These are phyloP conservation scores for Blepharisma undulans DNA, from an alignment of 169 alveolate genomes.

Conservation along the genomic window DNA sequence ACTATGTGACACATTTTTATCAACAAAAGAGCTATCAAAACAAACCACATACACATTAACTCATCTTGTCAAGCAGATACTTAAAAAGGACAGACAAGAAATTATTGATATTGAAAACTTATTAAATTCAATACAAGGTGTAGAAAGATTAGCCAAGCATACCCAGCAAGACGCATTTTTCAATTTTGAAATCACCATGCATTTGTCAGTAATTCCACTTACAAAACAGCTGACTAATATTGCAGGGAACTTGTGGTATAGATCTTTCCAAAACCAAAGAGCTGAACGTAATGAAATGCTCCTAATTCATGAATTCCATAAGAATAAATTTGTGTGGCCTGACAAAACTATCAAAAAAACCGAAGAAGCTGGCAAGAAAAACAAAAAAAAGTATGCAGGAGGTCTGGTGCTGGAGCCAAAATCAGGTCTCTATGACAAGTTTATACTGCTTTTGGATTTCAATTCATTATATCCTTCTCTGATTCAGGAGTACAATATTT, in stretches of 20 bases:
- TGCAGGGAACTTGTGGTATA: conserved; percentile 97
- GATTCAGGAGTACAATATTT: conserved; percentile 97
- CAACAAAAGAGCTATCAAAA: conserved; percentile 76
- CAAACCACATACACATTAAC: conserved; percentile 76
- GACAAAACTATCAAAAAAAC: conserved; percentile 51
- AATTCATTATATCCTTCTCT: conserved; percentile 99
- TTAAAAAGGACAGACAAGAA: conserved; percentile 64
- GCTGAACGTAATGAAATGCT: conserved; percentile 97
- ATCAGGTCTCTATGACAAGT: conserved; percentile 95
- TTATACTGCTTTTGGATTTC: conserved; percentile 96
- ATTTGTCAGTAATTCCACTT: conserved; percentile 91
- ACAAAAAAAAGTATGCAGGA: conserved; percentile 91
- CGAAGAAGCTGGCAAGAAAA: conserved; percentile 54
- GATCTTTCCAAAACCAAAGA: conserved; percentile 76
- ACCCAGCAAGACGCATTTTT: conserved; percentile 70
- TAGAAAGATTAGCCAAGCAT: conserved; percentile 54
- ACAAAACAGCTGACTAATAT: conserved; percentile 94
- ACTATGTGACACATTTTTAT: conserved; percentile 77
- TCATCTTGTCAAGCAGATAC: conserved; percentile 60
- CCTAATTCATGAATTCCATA: conserved; percentile 93
- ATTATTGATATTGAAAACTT: conserved; percentile 52
- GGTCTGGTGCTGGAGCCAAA: conserved; percentile 98
- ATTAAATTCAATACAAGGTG: conserved; percentile 47
- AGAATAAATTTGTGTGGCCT: conserved; percentile 84
- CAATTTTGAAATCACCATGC: conserved; percentile 63